phyloP scores from a whole-genome alignment of 495 filamentous ascomycete genomes.

The Trypethelium eluteriae region DNA sequence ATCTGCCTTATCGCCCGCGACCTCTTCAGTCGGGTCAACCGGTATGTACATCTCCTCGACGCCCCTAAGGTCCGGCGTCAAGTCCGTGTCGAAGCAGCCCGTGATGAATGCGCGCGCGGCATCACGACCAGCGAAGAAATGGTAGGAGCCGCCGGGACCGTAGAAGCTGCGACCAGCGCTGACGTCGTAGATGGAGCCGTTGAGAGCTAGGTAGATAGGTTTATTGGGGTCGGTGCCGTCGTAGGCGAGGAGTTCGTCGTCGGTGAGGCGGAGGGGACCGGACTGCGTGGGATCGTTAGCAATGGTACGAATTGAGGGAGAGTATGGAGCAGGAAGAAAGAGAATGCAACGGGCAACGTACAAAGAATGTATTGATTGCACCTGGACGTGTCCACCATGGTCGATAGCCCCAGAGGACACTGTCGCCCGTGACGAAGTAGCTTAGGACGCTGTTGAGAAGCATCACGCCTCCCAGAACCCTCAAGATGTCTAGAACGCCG shows the following conservation, averaged over 20 bases:
- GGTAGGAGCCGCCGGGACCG: slow-evolving; percentile 83
- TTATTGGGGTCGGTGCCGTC: slow-evolving; percentile 66
- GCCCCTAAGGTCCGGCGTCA: slow-evolving; percentile 72
- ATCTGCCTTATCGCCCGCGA: slow-evolving; percentile 2
- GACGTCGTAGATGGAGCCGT: slow-evolving; percentile 93
- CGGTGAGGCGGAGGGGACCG: slow-evolving; percentile 54
- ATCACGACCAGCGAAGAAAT: slow-evolving; percentile 79
- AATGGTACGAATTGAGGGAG: slow-evolving; percentile 5
- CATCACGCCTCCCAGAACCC: slow-evolving; percentile 61
- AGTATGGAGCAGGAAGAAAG: slow-evolving; percentile 12
- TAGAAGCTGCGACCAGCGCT: slow-evolving; percentile 65
- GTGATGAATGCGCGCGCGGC: slow-evolving; percentile 90
- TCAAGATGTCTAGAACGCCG: slow-evolving; percentile 63
- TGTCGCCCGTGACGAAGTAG: slow-evolving; percentile 70
- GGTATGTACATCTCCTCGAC: slow-evolving; percentile 87
- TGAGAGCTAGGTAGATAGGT: slow-evolving; percentile 87
- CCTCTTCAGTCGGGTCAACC: slow-evolving; percentile 47
- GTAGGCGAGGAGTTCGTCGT: slow-evolving; percentile 60
- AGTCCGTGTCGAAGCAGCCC: slow-evolving; percentile 85
- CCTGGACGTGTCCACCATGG: slow-evolving; percentile 57
- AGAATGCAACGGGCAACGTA: slow-evolving; percentile 18
- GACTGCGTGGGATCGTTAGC: slow-evolving; percentile 29
- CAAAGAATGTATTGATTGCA: slow-evolving; percentile 28
- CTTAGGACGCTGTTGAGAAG: slow-evolving; percentile 63
- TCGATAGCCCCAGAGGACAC: slow-evolving; percentile 58